Evolutionary conservation across 768 basidiomycete genomes (phyloP).

Genomic region (Lactarius deliciosus): DNA sequence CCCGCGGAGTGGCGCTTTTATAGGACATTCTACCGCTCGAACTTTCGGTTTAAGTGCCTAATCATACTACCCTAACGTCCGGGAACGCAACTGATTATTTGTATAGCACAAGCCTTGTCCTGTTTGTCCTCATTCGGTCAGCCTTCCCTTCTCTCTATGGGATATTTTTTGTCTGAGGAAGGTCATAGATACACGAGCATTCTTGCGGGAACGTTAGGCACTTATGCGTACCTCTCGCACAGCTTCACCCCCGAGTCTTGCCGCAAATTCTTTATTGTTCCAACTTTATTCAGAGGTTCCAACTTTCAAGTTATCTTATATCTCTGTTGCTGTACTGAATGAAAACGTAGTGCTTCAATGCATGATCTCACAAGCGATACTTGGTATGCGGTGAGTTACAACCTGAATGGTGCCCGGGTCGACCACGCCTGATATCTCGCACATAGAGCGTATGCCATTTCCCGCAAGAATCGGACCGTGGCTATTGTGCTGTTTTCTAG

Average conservation of each 20-base stretch:
- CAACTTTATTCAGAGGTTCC: slow-evolving; percentile 62
- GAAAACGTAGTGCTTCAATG: slow-evolving; percentile 53
- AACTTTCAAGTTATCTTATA: slow-evolving; percentile 16
- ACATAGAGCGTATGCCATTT: slow-evolving; percentile 55
- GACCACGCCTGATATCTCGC: not conserved
- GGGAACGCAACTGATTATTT: not conserved
- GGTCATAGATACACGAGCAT: slow-evolving; percentile 44
- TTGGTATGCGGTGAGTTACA: slow-evolving; percentile 52
- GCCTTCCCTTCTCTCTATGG: not conserved
- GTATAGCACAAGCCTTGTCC: slow-evolving; percentile 7
- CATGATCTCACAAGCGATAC: slow-evolving; percentile 63
- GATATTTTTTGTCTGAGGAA: not conserved
- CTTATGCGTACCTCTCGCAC: slow-evolving; percentile 55
- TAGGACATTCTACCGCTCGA: not conserved
- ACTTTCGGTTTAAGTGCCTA: not conserved
- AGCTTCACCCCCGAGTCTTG: slow-evolving; percentile 50
- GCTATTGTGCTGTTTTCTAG: slow-evolving; percentile 41
- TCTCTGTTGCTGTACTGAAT: not conserved
- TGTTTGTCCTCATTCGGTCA: slow-evolving; percentile 18
- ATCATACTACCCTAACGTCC: not conserved
- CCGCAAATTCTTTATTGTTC: slow-evolving; percentile 47
- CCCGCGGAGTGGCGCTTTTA: slow-evolving; percentile 25
- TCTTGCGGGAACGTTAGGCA: slow-evolving; percentile 48
- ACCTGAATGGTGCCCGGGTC: not conserved
- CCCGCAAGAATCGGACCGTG: slow-evolving; percentile 45